A percentile compares a stretch with the other conserved stretches of the same genome.
Evolutionary conservation across 2,329 filamentous ascomycete species (phyloP).

Genomic region (Neoascochyta sp.): DNA sequence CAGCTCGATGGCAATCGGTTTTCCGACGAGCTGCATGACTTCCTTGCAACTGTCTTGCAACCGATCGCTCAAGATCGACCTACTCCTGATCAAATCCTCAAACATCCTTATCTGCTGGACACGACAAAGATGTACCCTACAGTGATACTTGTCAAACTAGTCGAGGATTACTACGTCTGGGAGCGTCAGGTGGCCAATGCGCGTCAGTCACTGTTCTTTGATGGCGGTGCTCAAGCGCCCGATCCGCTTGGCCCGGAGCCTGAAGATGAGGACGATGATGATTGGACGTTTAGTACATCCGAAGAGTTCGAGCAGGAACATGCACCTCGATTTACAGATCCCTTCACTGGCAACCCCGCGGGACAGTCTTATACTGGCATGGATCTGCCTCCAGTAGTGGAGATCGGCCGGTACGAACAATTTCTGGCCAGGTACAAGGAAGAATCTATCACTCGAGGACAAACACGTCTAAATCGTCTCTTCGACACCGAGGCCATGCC

Average conservation of each 20-base stretch:
- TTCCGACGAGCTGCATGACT: constrained; percentile 63
- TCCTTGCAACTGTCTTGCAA: constrained; percentile 70
- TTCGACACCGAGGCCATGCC: constrained; percentile 55
- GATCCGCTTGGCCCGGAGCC: constrained; percentile 44
- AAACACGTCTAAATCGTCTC: constrained; percentile 54
- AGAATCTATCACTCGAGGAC: constrained; percentile 55
- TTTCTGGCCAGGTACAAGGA: constrained; percentile 53
- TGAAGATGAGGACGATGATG: constrained; percentile 48
- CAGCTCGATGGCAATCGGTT: constrained; percentile 69
- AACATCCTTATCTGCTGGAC: constrained; percentile 65
- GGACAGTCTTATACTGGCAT: constrained; percentile 30
- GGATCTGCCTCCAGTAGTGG: constrained; percentile 33
- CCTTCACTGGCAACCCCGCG: constrained; percentile 37
- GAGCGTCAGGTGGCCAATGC: constrained; percentile 68
- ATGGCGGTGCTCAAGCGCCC: constrained; percentile 56
- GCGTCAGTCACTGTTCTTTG: constrained; percentile 61
- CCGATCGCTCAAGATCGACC: constrained; percentile 66
- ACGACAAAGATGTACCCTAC: constrained; percentile 63
- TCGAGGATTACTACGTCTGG: constrained; percentile 71
- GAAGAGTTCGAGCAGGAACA: constrained; percentile 54
- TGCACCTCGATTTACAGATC: constrained; percentile 43
- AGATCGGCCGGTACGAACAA: constrained; percentile 34
- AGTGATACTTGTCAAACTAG: constrained; percentile 59
- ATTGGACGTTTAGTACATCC: constrained; percentile 65
- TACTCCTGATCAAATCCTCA: constrained; percentile 64